Evolutionary conservation across 306 rosid genomes (phyloP).

Genomic region (Comarum palustre): DNA sequence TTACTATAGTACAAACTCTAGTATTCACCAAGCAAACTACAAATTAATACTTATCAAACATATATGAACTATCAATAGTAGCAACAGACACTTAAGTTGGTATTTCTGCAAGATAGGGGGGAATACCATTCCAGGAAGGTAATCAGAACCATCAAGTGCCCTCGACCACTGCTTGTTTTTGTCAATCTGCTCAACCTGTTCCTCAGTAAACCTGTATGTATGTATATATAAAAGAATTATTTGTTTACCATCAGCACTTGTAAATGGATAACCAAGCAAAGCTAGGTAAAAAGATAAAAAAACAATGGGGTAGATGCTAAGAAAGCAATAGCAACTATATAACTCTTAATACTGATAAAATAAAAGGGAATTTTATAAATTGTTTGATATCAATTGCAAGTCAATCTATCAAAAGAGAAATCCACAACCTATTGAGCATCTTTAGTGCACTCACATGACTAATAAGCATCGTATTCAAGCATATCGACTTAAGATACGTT

Average conservation of each 20-base stretch:
- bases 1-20: background rate
- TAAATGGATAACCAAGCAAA: background rate
- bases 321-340: background rate
- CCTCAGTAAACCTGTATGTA: conserved; percentile 59
- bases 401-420: background rate
- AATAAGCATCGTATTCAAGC: conserved; percentile 12
- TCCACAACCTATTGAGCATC: background rate
- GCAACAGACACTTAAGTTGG: background rate
- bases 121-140: conserved; percentile 95
- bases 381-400: background rate
- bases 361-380: background rate
- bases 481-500: conserved; percentile 6
- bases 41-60: background rate
- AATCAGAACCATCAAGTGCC: conserved; percentile 96
- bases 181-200: conserved; percentile 83
- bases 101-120: conserved; percentile 7
- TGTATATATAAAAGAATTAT: no score
- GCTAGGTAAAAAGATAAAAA: background rate
- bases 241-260: background rate
- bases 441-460: conserved; percentile 12
- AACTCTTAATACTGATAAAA: no score
- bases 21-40: conserved; percentile 1
- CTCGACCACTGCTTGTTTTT: conserved; percentile 95
- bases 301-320: background rate
- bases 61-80: background rate